Conservation (phyloP, 768 basidiomycete species). For the Lactarius hatsudake region DNA sequence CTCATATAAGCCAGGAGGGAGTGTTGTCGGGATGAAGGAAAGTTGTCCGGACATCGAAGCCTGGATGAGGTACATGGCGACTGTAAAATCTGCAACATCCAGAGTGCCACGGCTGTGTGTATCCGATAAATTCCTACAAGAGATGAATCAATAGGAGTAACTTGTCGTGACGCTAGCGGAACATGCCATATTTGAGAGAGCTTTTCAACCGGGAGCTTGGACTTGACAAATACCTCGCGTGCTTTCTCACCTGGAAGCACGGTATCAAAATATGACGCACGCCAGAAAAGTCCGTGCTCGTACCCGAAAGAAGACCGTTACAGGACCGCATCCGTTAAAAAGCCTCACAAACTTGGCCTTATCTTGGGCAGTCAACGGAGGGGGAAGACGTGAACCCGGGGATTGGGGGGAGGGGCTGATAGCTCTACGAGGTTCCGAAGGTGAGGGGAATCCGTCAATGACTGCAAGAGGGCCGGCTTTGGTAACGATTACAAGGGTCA, state of each 20-base stretch:
- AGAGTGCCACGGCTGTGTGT: constrained; percentile 87
- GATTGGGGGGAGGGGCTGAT: constrained; percentile 51
- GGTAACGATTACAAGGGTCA: constrained; percentile 16
- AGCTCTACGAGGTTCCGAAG: constrained; percentile 56
- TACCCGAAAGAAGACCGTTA: constrained; percentile 76
- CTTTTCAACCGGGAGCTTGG: constrained; percentile 80
- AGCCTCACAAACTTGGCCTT: constrained; percentile 78
- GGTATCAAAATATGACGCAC: background rate
- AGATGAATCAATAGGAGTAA: constrained; percentile 4
- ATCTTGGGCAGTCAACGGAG: constrained; percentile 75
- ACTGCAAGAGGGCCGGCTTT: constrained; percentile 81
- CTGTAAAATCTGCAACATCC: constrained; percentile 87
- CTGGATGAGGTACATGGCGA: constrained; percentile 97
- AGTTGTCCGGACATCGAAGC: constrained; percentile 81
- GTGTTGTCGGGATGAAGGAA: constrained; percentile 61
- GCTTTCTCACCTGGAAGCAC: constrained; percentile 71
- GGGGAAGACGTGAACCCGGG: constrained; percentile 48
- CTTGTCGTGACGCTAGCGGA: no score
- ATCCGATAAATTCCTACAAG: constrained; percentile 84
- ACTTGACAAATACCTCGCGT: constrained; percentile 87
- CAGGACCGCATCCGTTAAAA: constrained; percentile 69
- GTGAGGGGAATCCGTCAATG: constrained; percentile 63
- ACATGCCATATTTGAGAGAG: constrained; percentile 89
- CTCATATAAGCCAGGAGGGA: constrained; percentile 86
- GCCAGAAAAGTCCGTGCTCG: constrained; percentile 27